A percentile compares a stretch with the other conserved stretches of the same genome.
phyloP scores from a whole-genome alignment of 176 grass and related monocot genomes.

The Raddia guianensis region DNA sequence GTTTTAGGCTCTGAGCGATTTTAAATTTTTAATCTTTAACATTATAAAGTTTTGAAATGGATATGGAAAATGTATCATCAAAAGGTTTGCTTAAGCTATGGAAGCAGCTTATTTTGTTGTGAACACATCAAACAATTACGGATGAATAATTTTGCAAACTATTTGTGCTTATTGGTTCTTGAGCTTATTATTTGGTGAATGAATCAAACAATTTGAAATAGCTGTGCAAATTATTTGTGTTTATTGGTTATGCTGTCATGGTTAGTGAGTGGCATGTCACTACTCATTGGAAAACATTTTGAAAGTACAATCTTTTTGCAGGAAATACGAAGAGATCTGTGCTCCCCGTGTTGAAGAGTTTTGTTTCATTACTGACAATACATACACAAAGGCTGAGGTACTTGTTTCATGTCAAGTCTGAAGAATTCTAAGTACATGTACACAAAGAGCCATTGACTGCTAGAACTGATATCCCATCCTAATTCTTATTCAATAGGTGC shows the following conservation, averaged over 20 bases:
- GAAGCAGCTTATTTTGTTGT: neutral
- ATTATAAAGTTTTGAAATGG: neutral
- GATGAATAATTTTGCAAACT: neutral
- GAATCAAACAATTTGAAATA: slow-evolving; percentile 3
- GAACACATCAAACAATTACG: neutral
- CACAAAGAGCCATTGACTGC: slow-evolving; percentile 26
- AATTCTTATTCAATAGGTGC: slow-evolving; percentile 57
- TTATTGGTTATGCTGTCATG: slow-evolving; percentile 13
- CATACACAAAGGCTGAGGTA: slow-evolving; percentile 80
- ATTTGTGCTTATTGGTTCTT: neutral
- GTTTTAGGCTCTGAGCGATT: slow-evolving; percentile 27
- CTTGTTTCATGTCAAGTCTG: slow-evolving; percentile 28
- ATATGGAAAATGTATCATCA: slow-evolving; percentile 23
- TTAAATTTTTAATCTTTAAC: slow-evolving; percentile 4
- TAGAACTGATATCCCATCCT: slow-evolving; percentile 14
- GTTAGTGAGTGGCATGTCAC: neutral
- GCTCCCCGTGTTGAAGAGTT: slow-evolving; percentile 79
- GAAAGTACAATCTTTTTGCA: slow-evolving; percentile 26
- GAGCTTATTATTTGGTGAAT: neutral
- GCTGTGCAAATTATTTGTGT: neutral
- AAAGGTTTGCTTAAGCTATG: slow-evolving; percentile 6
- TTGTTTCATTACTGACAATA: slow-evolving; percentile 81
- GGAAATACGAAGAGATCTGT: slow-evolving; percentile 93
- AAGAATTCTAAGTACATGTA: slow-evolving; percentile 16
- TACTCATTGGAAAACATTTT: neutral